A percentile compares a stretch with the other conserved stretches of the same genome.
phyloP scores from a whole-genome alignment of 331 rosid species.

The Rosa hybrid region DNA sequence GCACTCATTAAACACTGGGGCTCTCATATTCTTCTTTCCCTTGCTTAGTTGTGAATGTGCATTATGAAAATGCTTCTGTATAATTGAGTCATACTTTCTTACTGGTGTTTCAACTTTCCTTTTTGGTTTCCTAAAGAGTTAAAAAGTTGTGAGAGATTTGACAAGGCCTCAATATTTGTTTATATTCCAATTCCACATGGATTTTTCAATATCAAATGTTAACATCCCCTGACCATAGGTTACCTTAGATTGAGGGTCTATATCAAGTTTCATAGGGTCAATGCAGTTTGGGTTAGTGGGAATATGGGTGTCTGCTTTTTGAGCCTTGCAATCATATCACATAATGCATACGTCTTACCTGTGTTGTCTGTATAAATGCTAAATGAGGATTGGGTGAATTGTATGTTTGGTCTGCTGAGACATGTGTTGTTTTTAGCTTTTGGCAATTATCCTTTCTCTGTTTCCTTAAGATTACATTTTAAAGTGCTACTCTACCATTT shows the following conservation, averaged over 20 bases:
- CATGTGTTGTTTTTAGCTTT: background rate
- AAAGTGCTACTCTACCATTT: slow-evolving; percentile 1
- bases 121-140: background rate
- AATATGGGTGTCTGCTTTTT: background rate
- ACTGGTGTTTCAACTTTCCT: background rate
- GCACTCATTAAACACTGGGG: background rate
- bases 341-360: background rate
- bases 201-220: background rate
- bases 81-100: background rate
- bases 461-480: background rate
- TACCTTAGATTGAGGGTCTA: background rate
- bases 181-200: background rate
- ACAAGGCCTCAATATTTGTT: slow-evolving; percentile 1
- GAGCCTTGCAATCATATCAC: background rate
- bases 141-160: background rate
- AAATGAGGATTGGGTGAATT: background rate
- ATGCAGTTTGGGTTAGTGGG: background rate
- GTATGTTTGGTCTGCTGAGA: background rate
- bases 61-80: background rate
- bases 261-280: background rate
- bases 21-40: background rate
- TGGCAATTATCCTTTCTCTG: background rate
- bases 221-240: too few relatives aligned
- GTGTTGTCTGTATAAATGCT: background rate
- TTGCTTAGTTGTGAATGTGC: background rate